Evolutionary conservation across 2,329 filamentous ascomycete species (phyloP), one percentile per base, ranked within the genome.

Genomic region (Canariomyces notabilis): DNA sequence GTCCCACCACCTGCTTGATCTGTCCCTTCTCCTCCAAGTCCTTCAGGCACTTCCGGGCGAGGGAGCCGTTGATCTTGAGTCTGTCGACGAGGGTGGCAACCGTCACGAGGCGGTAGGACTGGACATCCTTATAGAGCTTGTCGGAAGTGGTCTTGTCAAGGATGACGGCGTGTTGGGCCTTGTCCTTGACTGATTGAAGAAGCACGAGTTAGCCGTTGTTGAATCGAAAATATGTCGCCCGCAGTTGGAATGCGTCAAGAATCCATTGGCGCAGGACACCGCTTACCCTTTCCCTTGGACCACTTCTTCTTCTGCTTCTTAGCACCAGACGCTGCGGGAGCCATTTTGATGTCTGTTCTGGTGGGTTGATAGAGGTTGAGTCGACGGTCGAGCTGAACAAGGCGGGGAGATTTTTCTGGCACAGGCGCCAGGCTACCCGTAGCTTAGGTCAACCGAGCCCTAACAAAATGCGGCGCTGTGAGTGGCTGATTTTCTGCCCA

Each of bases 121-220:
- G 93, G 66, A 98, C 94, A 83, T 98, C 93, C 82, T 98, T 98
- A 82, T 95, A 87, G 74, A 98, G 89, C 82, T 94, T 95, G 77
- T 98, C 93, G 62, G 86, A 87, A 69, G 86, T 95, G 76, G 79
- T 70, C 85, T 98, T 98, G 82, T 98, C 93, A 77, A 98, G 89
- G 70, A 97, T 81, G 75, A 98, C 93, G 74, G 87, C 88, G 83
- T 98, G 93, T 75, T 97, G 87, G 76, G 93, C 91, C 90, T 98
- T 98, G 84, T 98, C 93, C 93, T 98, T 98, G 81, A 98, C 93
- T 66, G 54, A 51, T 32, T 12, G 40, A 15, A 38, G 40, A 37
- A 20, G 18, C 29, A 36, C 32, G 31, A 18, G 51, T 58, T 44
- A 57, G 54, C 51, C 29, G 33, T 21, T 5, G 12, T 39, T n/a